Evolutionary conservation across 257 asterid genomes (phyloP), one percentile per base, ranked within the genome.

Genomic region (Solanum sejunctum): DNA sequence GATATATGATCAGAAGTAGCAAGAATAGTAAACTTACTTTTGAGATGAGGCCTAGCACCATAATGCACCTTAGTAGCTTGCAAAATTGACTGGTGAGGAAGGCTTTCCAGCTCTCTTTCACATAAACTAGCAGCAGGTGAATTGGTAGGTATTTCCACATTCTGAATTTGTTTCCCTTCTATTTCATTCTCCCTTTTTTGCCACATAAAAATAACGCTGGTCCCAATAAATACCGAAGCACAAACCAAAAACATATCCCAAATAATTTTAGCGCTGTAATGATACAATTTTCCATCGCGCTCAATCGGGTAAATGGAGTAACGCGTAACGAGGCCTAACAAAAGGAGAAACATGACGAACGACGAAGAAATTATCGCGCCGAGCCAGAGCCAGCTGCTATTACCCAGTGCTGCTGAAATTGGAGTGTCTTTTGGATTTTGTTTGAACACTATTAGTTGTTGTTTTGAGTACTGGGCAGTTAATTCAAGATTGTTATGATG

Each of bases 81-180:
- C 3, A 86, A 92, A 36, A 93, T 88, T 75, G 97, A 88, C 58
- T 91, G 94, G 4, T 87, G 86, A 23, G 95, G 95, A 72, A 92
- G 88, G 89, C 97, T 92, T 89, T 93, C 98, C 2, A 93, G 86
- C 64, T 93, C 98, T 60, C 88, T 86, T 17, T 86, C 97, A n/a
- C 93, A 93, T 10, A 92, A 90, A 16, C 91, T 86, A 12, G 90
- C 92, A 9, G 7, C 56, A 20, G 86, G 86, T 36, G 93, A 93
- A 80, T 67, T 17, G 0, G 86, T 87, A 8, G 86, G 86, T 16
- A 85, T 13, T 47, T 92, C 94, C 32, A 85, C 49, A 71, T 85
- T 92, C 90, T 89, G 88, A 52, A 94, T 86, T 78, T 93, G 93
- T 71, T 79, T 85, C 11, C 80, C 87, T 47, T 90, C 91, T 2